phyloP scores from a whole-genome alignment of 257 asterid species.

The Linaria vulgaris region DNA sequence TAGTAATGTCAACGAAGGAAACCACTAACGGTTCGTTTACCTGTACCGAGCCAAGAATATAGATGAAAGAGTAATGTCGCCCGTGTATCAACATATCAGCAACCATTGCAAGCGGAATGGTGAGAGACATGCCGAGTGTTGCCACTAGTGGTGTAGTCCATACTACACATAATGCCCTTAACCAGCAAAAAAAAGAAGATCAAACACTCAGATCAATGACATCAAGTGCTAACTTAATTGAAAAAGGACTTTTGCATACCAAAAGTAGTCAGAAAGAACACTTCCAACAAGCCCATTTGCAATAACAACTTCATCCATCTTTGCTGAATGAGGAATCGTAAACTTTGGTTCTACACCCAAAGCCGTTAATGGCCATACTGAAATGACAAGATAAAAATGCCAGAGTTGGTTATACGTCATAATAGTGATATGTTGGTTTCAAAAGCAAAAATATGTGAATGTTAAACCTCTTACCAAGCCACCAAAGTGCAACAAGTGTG shows the following conservation, averaged over 20 bases:
- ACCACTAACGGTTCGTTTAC: slow-evolving; percentile 30
- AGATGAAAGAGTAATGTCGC: slow-evolving; percentile 86
- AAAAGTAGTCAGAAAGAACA: slow-evolving; percentile 92
- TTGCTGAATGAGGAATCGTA: slow-evolving; percentile 82
- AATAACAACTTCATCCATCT: slow-evolving; percentile 87
- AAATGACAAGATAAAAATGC: slow-evolving; percentile 15
- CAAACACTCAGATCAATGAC: slow-evolving; percentile 1
- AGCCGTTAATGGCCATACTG: slow-evolving; percentile 99
- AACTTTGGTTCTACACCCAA: slow-evolving; percentile 94
- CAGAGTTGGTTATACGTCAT: not conserved
- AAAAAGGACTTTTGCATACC: slow-evolving; percentile 44
- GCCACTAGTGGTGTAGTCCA: slow-evolving; percentile 99
- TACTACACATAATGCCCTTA: slow-evolving; percentile 95
- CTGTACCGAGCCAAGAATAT: slow-evolving; percentile 90
- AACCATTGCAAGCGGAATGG: slow-evolving; percentile 95
- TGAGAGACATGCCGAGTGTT: slow-evolving; percentile 95
- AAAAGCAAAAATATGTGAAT: too few species aligned
- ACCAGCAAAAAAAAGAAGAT: slow-evolving; percentile 10
- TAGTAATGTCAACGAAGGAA: too few species aligned
- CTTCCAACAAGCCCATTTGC: slow-evolving; percentile 96
- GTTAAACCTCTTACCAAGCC: slow-evolving; percentile 73
- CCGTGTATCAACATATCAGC: slow-evolving; percentile 98
- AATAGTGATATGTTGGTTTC: not conserved
- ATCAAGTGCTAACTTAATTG: not conserved
- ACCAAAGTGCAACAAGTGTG: slow-evolving; percentile 91